phyloP scores from a whole-genome alignment of 495 filamentous ascomycete species.

The Astrocystis sublimbata region DNA sequence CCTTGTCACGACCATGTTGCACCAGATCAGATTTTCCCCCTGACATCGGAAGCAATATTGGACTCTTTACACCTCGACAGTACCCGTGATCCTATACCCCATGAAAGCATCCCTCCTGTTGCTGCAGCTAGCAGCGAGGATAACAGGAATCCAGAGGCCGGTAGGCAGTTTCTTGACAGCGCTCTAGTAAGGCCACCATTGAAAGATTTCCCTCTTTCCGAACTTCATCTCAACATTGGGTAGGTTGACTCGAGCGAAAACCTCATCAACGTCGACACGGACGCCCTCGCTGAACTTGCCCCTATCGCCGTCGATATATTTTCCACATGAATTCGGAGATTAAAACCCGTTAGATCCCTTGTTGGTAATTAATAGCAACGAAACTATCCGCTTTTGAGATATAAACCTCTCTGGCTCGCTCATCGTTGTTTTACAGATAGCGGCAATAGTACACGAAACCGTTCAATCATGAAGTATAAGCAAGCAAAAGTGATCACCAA shows the following conservation, averaged over 20 bases:
- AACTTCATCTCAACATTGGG: neutral
- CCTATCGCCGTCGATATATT: neutral
- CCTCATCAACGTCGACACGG: neutral
- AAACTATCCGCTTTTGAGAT: neutral
- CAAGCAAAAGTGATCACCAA: too few relatives aligned
- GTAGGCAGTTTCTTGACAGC: neutral
- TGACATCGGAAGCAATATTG: neutral
- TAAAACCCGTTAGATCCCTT: neutral
- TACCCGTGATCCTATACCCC: neutral
- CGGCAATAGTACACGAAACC: neutral
- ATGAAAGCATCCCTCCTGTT: neutral
- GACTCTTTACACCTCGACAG: neutral
- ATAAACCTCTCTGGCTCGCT: neutral
- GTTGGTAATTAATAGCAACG: neutral
- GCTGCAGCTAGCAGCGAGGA: neutral
- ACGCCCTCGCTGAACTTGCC: neutral
- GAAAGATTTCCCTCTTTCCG: neutral
- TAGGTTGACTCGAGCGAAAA: constrained; percentile 2
- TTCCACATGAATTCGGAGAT: neutral
- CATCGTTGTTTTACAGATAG: neutral
- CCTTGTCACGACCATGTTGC: neutral
- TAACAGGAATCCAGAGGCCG: neutral
- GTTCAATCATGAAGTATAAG: too few relatives aligned
- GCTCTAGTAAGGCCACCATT: neutral
- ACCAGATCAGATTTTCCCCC: neutral